Percentiles rank a stretch among this genome's conserved stretches.
Conservation (phyloP, 257 asterid species). For the Knoxia roxburghii region DNA sequence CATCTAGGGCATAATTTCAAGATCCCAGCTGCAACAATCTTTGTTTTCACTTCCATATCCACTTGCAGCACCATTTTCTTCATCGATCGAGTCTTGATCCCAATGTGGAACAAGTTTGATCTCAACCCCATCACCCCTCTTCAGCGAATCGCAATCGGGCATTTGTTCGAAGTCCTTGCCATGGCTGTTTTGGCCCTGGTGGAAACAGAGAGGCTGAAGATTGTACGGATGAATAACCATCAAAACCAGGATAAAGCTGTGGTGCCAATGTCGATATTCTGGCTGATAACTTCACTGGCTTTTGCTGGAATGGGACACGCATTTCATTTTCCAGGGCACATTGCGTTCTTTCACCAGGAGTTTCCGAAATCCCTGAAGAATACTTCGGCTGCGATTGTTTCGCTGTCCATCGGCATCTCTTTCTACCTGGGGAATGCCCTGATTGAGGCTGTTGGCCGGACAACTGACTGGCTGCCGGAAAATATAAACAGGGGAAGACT, state of each 20-base stretch:
- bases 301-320: slow-evolving; percentile 57
- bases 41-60: slow-evolving; percentile 9
- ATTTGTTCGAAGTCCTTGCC: slow-evolving; percentile 21
- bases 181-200: slow-evolving; percentile 53
- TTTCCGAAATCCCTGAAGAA: slow-evolving; percentile 47
- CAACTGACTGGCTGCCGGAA: slow-evolving; percentile 20
- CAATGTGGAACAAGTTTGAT: slow-evolving; percentile 2
- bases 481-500: slow-evolving; percentile 9
- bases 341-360: slow-evolving; percentile 51
- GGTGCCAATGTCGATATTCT: slow-evolving; percentile 38
- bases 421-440: slow-evolving; percentile 10
- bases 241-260: slow-evolving; percentile 1
- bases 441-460: slow-evolving; percentile 6
- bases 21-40: slow-evolving; percentile 22
- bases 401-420: slow-evolving; percentile 36
- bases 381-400: slow-evolving; percentile 54
- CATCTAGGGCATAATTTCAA: slow-evolving; percentile 17
- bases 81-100: slow-evolving; percentile 11
- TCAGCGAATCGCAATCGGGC: slow-evolving; percentile 21
- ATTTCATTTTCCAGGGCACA: slow-evolving; percentile 53
- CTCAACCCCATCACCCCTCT: slow-evolving; percentile 12
- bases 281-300: slow-evolving; percentile 45
- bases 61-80: slow-evolving; percentile 9
- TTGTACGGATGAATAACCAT: slow-evolving; percentile 14
- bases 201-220: slow-evolving; percentile 41